These are phyloP conservation scores for Cerioporus squamosus DNA, from an alignment of 1,284 basidiomycete genomes.

Conservation along the genomic window DNA sequence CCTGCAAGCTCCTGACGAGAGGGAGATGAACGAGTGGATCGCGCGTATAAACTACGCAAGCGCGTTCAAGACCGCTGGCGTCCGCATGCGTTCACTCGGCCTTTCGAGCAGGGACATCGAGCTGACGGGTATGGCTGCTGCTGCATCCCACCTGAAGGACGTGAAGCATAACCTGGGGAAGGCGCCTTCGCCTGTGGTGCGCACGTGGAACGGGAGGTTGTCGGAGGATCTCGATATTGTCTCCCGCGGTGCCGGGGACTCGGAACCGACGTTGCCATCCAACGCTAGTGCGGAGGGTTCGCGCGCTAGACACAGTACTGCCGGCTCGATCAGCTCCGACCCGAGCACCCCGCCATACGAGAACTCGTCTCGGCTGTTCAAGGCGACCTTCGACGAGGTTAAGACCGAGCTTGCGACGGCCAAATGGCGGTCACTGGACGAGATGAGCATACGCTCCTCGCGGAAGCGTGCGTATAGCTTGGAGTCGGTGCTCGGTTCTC, in stretches of 20 bases:
- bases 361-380: constrained; percentile 57
- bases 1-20: constrained; percentile 74
- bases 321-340: constrained; percentile 29
- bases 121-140: constrained; percentile 82
- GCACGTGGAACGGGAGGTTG: constrained; percentile 47
- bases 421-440: constrained; percentile 34
- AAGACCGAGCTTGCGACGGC: constrained; percentile 78
- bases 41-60: constrained; percentile 94
- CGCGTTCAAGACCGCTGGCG: constrained; percentile 86
- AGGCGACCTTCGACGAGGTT: constrained; percentile 84
- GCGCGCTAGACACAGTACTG: constrained; percentile 15
- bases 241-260: constrained; percentile 13
- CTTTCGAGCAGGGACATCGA: constrained; percentile 75
- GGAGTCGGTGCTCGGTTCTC: constrained; percentile 33
- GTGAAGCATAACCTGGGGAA: constrained; percentile 45
- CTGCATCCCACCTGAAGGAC: constrained; percentile 78
- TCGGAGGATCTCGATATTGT: constrained; percentile 27
- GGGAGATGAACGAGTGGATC: constrained; percentile 92
- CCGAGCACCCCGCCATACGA: constrained; percentile 33
- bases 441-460: constrained; percentile 23
- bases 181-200: constrained; percentile 40
- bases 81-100: constrained; percentile 79
- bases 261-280: constrained; percentile 11
- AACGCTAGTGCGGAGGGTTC: constrained; percentile 5
- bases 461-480: constrained; percentile 39